phyloP scores from a whole-genome alignment of 257 asterid genomes.

The Paulownia fortunei region DNA sequence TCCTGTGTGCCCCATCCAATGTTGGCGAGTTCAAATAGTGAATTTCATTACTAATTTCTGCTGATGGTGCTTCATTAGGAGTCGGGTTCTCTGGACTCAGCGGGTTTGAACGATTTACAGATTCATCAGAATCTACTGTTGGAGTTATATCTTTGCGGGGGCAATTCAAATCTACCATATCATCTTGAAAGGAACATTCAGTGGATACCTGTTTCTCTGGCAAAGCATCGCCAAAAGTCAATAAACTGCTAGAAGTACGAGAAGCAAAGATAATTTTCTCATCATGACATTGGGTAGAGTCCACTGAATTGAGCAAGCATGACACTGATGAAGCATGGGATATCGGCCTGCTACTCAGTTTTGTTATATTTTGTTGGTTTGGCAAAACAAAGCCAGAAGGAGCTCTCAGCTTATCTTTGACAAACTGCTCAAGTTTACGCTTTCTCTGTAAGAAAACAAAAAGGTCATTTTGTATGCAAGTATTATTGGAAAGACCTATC shows the following conservation, averaged over 20 bases:
- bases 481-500: neutral
- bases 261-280: slow-evolving; percentile 41
- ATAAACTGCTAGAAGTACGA: slow-evolving; percentile 53
- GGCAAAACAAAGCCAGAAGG: slow-evolving; percentile 42
- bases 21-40: slow-evolving; percentile 32
- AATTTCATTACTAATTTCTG: slow-evolving; percentile 34
- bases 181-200: slow-evolving; percentile 38
- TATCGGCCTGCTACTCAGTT: slow-evolving; percentile 45
- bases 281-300: slow-evolving; percentile 43
- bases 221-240: slow-evolving; percentile 47
- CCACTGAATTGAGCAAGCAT: slow-evolving; percentile 55
- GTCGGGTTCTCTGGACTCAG: slow-evolving; percentile 45
- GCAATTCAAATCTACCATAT: slow-evolving; percentile 35
- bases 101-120: slow-evolving; percentile 54
- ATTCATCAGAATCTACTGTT: slow-evolving; percentile 60
- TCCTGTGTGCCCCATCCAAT: slow-evolving; percentile 35
- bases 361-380: slow-evolving; percentile 43
- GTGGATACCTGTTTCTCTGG: slow-evolving; percentile 43
- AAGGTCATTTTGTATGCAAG: slow-evolving; percentile 5
- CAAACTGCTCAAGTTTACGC: slow-evolving; percentile 65
- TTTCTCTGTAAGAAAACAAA: slow-evolving; percentile 58
- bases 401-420: slow-evolving; percentile 52
- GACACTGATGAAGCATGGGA: slow-evolving; percentile 59
- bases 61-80: slow-evolving; percentile 28
- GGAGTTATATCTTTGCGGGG: slow-evolving; percentile 37